These are phyloP conservation scores for Tetraselmis chui DNA, from an alignment of 139 green algal genomes.

Conservation along the genomic window DNA sequence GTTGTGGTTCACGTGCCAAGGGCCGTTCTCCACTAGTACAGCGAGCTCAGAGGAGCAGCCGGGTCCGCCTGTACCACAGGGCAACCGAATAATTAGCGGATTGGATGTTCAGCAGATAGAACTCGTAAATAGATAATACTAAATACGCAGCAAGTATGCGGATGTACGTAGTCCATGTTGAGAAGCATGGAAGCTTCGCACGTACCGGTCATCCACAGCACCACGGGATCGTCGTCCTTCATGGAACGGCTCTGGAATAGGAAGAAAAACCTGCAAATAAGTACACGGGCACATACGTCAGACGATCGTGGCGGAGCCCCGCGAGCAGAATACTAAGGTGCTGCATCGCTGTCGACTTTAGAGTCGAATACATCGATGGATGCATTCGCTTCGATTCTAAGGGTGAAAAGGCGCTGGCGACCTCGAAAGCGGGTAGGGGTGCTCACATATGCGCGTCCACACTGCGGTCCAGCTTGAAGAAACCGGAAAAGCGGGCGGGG, in stretches of 20 bases:
- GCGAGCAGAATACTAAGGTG: not conserved
- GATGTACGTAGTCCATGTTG: not conserved
- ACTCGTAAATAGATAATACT: not conserved
- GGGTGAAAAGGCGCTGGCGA: not conserved
- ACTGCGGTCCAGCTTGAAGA: conserved; percentile 64
- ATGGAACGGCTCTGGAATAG: conserved; percentile 56
- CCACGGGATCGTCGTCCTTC: conserved; percentile 35
- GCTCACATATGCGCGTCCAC: conserved; percentile 13
- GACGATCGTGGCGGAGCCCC: conserved; percentile 13
- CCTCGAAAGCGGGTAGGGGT: not conserved
- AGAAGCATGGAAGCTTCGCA: not conserved
- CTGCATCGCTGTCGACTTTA: not conserved
- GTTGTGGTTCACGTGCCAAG: conserved; percentile 68
- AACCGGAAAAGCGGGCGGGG: conserved; percentile 25
- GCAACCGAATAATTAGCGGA: conserved; percentile 15
- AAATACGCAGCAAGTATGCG: not conserved
- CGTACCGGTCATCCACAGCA: conserved; percentile 62
- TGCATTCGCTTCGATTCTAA: not conserved
- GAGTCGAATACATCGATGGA: conserved; percentile 20
- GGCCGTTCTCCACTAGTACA: conserved; percentile 74
- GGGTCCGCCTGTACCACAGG: conserved; percentile 72
- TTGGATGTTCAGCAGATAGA: not conserved
- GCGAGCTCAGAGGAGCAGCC: conserved; percentile 89
- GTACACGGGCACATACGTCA: too few species aligned
- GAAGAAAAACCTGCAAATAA: too few species aligned